Conservation (phyloP, 2,329 filamentous ascomycete genomes). For the Beauveria varroae region DNA sequence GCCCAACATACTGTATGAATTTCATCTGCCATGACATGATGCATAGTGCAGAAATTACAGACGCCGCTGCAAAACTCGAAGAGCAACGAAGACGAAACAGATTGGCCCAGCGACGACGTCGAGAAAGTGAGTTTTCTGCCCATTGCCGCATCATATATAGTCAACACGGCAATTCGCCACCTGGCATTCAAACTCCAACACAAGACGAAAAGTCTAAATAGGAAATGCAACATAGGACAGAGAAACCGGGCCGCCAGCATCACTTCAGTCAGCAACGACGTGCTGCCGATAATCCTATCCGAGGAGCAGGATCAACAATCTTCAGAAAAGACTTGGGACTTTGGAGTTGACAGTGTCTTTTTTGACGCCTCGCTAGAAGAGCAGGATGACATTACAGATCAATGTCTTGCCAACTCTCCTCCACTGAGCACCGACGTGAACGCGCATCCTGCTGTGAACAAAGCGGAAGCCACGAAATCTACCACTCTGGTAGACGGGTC, state of each 20-base stretch:
- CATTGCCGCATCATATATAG: too few relatives aligned
- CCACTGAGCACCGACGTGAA: not conserved
- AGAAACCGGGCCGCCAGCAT: not conserved
- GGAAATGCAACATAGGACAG: not conserved
- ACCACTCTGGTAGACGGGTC: not conserved
- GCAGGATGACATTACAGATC: not conserved
- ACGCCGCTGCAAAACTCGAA: slow-evolving; percentile 6
- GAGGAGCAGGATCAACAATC: not conserved
- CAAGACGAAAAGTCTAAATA: not conserved
- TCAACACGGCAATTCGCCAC: too few relatives aligned
- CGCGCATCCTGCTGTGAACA: not conserved
- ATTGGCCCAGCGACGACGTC: slow-evolving; percentile 3
- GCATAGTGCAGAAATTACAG: not conserved
- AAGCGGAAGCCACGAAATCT: not conserved
- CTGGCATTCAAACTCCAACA: not conserved
- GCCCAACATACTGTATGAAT: not conserved
- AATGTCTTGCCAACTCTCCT: not conserved
- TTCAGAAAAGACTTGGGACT: not conserved
- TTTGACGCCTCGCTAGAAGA: not conserved
- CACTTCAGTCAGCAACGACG: not conserved
- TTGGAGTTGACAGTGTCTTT: not conserved
- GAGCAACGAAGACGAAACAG: slow-evolving; percentile 5
- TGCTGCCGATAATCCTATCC: not conserved
- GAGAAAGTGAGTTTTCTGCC: not conserved
- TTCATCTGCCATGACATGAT: not conserved